phyloP scores from a whole-genome alignment of 2,329 filamentous ascomycete genomes.

The Penicillium sp. region DNA sequence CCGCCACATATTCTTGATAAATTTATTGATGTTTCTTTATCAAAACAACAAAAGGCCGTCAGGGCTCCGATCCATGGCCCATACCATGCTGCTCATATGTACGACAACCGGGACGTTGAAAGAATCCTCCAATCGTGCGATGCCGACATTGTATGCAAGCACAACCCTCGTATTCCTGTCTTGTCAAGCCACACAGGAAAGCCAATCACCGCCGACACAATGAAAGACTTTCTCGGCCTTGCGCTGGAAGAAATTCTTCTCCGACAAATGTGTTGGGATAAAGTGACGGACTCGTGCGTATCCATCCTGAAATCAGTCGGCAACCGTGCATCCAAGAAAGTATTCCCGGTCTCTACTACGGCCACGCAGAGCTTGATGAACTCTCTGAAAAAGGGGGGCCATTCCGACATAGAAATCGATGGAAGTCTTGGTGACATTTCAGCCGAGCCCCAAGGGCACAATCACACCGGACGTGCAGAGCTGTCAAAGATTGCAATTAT shows the following conservation, averaged over 20 bases:
- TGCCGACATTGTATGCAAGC: constrained; percentile 31
- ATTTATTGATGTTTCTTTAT: constrained; percentile 56
- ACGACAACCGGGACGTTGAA: constrained; percentile 55
- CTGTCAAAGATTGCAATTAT: constrained; percentile 79
- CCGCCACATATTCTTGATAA: constrained; percentile 59
- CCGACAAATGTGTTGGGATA: constrained; percentile 48
- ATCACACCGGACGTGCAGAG: constrained; percentile 37
- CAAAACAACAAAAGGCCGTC: constrained; percentile 56
- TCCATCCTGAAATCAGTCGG: constrained; percentile 26
- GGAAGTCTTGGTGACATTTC: constrained; percentile 32
- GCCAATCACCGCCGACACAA: constrained; percentile 33
- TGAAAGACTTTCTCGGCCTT: constrained; percentile 37
- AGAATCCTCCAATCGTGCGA: constrained; percentile 52
- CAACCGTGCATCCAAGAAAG: constrained; percentile 24
- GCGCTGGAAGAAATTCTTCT: constrained; percentile 46
- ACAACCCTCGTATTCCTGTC: constrained; percentile 40
- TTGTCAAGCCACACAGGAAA: constrained; percentile 46
- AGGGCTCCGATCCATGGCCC: constrained; percentile 62
- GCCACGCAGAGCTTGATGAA: constrained; percentile 40
- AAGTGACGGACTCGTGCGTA: constrained; percentile 40
- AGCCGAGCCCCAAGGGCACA: constrained; percentile 26
- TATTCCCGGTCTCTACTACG: constrained; percentile 38
- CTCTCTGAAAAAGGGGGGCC: constrained; percentile 35
- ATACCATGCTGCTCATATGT: constrained; percentile 64
- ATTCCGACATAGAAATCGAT: constrained; percentile 34